A percentile compares a stretch with the other conserved stretches of the same genome.
Evolutionary conservation across 2,329 filamentous ascomycete genomes (phyloP).

Genomic region (Blastomyces emzantsi): DNA sequence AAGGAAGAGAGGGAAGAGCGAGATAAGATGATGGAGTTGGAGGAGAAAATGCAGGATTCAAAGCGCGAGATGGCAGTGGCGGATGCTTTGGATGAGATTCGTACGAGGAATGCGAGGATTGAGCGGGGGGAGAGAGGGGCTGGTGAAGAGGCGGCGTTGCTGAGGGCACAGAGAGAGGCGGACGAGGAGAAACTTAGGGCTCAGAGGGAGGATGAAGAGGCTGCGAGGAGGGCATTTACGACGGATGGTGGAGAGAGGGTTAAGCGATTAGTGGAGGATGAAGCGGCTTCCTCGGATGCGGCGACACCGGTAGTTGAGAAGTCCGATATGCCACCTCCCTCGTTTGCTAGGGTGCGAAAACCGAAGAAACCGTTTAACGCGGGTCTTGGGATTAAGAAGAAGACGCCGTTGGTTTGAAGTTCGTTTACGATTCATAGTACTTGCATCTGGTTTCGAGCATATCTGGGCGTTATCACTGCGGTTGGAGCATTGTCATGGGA

Average conservation of each 20-base stretch:
- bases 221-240: conserved; percentile 68
- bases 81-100: conserved; percentile 89
- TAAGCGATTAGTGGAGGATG: conserved; percentile 45
- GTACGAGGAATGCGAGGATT: conserved; percentile 79
- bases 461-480: neutral
- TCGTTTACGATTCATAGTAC: neutral
- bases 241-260: conserved; percentile 49
- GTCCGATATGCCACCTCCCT: conserved; percentile 43
- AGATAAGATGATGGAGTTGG: conserved; percentile 90
- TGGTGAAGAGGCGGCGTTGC: conserved; percentile 46
- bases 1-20: conserved; percentile 59
- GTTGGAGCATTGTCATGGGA: neutral
- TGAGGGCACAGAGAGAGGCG: conserved; percentile 68
- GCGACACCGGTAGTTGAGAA: conserved; percentile 29
- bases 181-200: conserved; percentile 62
- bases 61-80: conserved; percentile 95
- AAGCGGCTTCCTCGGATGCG: conserved; percentile 21
- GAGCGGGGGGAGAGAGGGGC: conserved; percentile 65
- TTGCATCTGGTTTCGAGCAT: conserved; percentile 3
- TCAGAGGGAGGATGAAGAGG: conserved; percentile 75
- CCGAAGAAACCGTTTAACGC: conserved; percentile 76
- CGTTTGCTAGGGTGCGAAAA: conserved; percentile 68
- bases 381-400: conserved; percentile 80
- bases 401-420: conserved; percentile 49
- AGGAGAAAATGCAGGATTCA: conserved; percentile 86